phyloP scores from a whole-genome alignment of 345 rosid species.

The Laguncularia racemosa region DNA sequence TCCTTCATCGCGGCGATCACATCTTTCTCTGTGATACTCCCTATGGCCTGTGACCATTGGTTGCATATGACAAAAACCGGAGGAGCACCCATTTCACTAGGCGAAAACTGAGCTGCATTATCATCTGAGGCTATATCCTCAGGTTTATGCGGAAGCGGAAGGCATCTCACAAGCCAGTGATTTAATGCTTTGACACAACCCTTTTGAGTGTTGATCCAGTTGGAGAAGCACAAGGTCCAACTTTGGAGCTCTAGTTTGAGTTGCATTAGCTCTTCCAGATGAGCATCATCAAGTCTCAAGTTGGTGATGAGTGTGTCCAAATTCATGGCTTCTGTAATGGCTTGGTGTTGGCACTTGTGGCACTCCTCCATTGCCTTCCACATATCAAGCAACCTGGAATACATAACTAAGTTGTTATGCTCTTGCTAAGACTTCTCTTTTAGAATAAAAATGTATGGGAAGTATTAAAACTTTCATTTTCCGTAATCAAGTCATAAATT shows the following conservation, averaged over 20 bases:
- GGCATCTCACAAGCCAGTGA: constrained; percentile 23
- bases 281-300: constrained; percentile 13
- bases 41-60: constrained; percentile 46
- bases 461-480: too few species aligned
- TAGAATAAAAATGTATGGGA: too few species aligned
- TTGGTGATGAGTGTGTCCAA: too few species aligned
- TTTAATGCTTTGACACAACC: constrained; percentile 6
- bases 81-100: constrained; percentile 11
- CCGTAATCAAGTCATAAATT: too few species aligned
- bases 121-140: constrained; percentile 1
- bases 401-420: too few species aligned
- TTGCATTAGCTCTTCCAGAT: constrained; percentile 26
- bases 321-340: too few species aligned
- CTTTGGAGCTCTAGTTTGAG: constrained; percentile 5
- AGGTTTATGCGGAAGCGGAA: constrained; percentile 14
- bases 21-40: constrained; percentile 26
- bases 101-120: neutral
- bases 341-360: too few species aligned
- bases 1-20: constrained; percentile 26
- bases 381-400: too few species aligned
- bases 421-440: too few species aligned
- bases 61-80: constrained; percentile 28
- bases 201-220: constrained; percentile 5
- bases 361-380: too few species aligned
- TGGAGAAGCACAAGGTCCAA: constrained; percentile 8